These are phyloP conservation scores for Dioszegia crocea DNA, from an alignment of 768 basidiomycete genomes.

Conservation along the genomic window DNA sequence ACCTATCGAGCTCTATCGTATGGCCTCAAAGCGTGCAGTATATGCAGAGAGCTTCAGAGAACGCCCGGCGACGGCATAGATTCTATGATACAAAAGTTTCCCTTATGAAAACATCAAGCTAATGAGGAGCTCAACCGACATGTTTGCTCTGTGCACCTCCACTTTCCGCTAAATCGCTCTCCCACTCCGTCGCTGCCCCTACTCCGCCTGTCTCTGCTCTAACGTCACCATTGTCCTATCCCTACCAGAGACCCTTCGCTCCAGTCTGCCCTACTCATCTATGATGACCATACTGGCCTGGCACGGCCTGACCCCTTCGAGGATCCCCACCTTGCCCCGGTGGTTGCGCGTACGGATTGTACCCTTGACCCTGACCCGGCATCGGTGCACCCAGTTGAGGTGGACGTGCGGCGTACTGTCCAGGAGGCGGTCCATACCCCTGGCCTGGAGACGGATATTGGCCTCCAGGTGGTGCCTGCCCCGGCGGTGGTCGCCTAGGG, in stretches of 20 bases:
- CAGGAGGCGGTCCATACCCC: constrained; percentile 5
- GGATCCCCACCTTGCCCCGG: background rate
- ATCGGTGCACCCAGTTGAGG: constrained; percentile 12
- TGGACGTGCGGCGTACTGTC: background rate
- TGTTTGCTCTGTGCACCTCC: background rate
- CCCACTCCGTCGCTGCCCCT: background rate
- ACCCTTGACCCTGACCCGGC: constrained; percentile 12
- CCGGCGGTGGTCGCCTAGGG: background rate
- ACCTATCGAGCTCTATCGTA: no score
- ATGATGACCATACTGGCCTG: constrained; percentile 13
- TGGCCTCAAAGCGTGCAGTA: no score
- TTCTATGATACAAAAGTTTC: no score
- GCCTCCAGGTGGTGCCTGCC: background rate
- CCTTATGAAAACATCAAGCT: no score
- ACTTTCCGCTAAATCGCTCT: background rate
- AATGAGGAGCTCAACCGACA: no score
- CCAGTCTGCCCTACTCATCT: background rate
- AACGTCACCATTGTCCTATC: no score
- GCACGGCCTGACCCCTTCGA: constrained; percentile 9
- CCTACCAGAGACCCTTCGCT: no score
- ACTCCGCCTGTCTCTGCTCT: no score
- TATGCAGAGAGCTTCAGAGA: no score
- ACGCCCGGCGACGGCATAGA: no score
- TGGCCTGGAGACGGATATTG: background rate
- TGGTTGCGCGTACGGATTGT: background rate